Evolutionary conservation across 1,139 yeast genomes (phyloP), one percentile per base, ranked within the genome.

Genomic region (Scheffersomyces illinoinensis): DNA sequence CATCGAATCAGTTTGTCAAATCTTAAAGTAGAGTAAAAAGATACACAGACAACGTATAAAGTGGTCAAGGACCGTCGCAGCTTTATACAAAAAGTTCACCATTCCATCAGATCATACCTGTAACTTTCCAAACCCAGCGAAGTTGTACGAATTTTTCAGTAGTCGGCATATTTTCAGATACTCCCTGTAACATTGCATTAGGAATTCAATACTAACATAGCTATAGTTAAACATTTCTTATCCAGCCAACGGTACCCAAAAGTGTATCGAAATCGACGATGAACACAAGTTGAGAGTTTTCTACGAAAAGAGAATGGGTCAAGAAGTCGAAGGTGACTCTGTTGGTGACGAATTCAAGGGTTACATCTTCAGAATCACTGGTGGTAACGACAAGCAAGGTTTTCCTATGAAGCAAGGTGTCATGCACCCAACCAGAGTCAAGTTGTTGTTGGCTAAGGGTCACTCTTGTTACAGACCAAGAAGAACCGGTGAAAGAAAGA

Each of bases 391-490:
- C 87, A 95, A 95, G 87, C 99, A 95, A 88, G 99, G 99, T 87
- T 96, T 95, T 97, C 98, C 99, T 85, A 95, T 96, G 99, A 95
- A 93, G 85, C 99, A 95, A 86, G 98, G 98, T 89, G 99, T 95
- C 71, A 87, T 95, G 89, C 96, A 92, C 87, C 98, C 99, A 84
- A 92, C 96, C 89, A 96, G 99, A 90, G 98, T 96, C 76, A 93
- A 91, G 83, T 89, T 95, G 76, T 88, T 96, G 80, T 87, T 95
- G 80, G 81, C 97, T 74, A 89, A 91, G 85, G 97, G 96, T 77
- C 91, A 86, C 88, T 91, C 98, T 76, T 93, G 98, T 89, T 95
- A 95, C 97, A 95, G 99, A 88, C 97, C 97, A 84, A 96, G 99
- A 89, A 92, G 99, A 86, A 78, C 84, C 70, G 99, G 99, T 89